phyloP scores from a whole-genome alignment of 352 stramenopile genomes.

The Phytophthora nicotianae region DNA sequence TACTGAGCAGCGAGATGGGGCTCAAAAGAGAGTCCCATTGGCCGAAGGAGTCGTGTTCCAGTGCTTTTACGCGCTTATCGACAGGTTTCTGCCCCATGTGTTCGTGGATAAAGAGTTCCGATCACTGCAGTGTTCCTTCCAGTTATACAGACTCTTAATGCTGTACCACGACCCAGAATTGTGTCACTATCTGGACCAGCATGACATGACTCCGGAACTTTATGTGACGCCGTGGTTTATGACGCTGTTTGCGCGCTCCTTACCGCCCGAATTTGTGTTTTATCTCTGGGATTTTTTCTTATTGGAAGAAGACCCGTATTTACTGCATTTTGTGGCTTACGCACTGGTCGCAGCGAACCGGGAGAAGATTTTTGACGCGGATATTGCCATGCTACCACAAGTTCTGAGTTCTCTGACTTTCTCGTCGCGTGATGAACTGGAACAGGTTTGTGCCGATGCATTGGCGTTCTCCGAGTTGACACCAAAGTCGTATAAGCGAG shows the following conservation, averaged over 20 bases:
- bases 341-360: constrained; percentile 73
- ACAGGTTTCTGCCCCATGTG: constrained; percentile 87
- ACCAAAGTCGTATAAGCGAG: constrained; percentile 76
- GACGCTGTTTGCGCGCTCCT: constrained; percentile 90
- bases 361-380: constrained; percentile 59
- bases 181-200: constrained; percentile 87
- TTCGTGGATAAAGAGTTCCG: constrained; percentile 91
- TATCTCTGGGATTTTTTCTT: constrained; percentile 93
- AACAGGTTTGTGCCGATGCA: constrained; percentile 59
- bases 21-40: constrained; percentile 41
- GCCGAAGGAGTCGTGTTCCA: constrained; percentile 81
- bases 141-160: constrained; percentile 90
- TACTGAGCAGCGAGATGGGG: constrained; percentile 28
- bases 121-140: constrained; percentile 92
- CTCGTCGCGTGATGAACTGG: constrained; percentile 53
- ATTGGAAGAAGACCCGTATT: constrained; percentile 85
- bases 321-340: constrained; percentile 91
- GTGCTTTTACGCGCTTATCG: constrained; percentile 90
- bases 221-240: constrained; percentile 96
- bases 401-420: constrained; percentile 83
- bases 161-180: constrained; percentile 92
- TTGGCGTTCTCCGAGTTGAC: constrained; percentile 67
- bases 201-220: constrained; percentile 92
- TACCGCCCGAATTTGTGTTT: constrained; percentile 78
- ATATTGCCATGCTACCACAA: constrained; percentile 81